These are phyloP conservation scores for Colletotrichum destructivum DNA, from an alignment of 2,329 filamentous ascomycete genomes.

Conservation along the genomic window DNA sequence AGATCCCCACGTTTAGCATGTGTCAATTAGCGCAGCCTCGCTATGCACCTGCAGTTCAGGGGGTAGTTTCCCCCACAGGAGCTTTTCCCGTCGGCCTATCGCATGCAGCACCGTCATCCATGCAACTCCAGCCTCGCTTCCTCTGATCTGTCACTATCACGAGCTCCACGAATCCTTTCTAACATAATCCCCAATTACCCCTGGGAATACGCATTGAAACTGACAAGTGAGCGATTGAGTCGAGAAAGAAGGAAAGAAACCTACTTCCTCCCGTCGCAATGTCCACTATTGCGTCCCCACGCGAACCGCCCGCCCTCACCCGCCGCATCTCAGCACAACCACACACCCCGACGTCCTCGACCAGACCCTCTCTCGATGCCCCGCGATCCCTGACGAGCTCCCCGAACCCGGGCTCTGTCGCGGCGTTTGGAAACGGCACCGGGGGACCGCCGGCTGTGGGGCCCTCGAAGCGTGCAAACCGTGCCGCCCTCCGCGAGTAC, in stretches of 20 bases:
- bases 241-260: not conserved
- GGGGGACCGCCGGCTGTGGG: slow-evolving; percentile 46
- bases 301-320: slow-evolving; percentile 72
- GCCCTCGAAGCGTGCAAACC: slow-evolving; percentile 74
- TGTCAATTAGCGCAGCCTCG: slow-evolving; percentile 32
- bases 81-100: slow-evolving; percentile 32
- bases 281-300: slow-evolving; percentile 77
- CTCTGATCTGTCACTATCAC: slow-evolving; percentile 19
- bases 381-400: slow-evolving; percentile 73
- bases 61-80: slow-evolving; percentile 31
- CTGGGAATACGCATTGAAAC: not conserved
- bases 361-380: slow-evolving; percentile 80
- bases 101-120: slow-evolving; percentile 29
- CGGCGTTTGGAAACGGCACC: slow-evolving; percentile 45
- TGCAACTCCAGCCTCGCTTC: slow-evolving; percentile 20
- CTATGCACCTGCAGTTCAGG: slow-evolving; percentile 30
- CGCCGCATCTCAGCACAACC: slow-evolving; percentile 67
- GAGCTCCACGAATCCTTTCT: not conserved
- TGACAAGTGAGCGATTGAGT: not conserved
- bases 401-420: slow-evolving; percentile 59
- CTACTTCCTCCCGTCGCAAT: slow-evolving; percentile 53
- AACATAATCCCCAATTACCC: not conserved
- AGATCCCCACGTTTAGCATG: slow-evolving; percentile 36
- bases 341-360: slow-evolving; percentile 80
- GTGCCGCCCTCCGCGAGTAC: slow-evolving; percentile 91